Evolutionary conservation across 805 yeast species (phyloP), one percentile per base, ranked within the genome.

Genomic region (Spencermartinsiella europaea): DNA sequence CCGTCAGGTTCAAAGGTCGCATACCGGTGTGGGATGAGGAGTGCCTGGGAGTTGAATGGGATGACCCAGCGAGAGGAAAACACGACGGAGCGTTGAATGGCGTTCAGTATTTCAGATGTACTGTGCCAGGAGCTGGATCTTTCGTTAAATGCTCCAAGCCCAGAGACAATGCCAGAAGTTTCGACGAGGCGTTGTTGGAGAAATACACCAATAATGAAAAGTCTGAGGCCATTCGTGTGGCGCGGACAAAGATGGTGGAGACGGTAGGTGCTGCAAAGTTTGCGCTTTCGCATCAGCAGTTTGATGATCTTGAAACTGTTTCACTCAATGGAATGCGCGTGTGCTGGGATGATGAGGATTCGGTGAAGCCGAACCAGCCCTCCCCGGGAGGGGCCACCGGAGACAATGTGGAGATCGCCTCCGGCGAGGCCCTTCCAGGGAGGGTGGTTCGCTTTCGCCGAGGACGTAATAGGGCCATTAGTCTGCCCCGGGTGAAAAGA

Each of bases 31-130:
- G 96, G 96, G 59, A 62, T 7, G 67, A 62, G 0, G 35, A 53
- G 1, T 88, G 91, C 0, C 62, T 77, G 12, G 97, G 97, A 0
- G 72, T 90, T 2, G 96, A 90, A 62, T 90, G 96, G 96, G 97
- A 90, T 60, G 69, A 79, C 38, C 64, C 73, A 0, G 46, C 49
- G 0, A 69, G 88, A 31, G 97, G 97, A 1, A 86, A 81, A 56
- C 79, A 89, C 60, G 67, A 75, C 51, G 98, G 98, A 0, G 47
- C 59, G 1, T 50, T 78, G 21, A 68, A 75, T 17, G 86, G 82
- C 0, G 56, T 64, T 0, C 55, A 60, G 44, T 86, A 86, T 60
- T 90, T 90, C 61, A 28, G 52, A 4, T 57, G 68, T 38, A 28
- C 33, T n/a, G 64, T 49, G n/a, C 60, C 53, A 0, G 69, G 68